These are phyloP conservation scores for Saturnispora diversa DNA, from an alignment of 805 yeast species.

Conservation along the genomic window DNA sequence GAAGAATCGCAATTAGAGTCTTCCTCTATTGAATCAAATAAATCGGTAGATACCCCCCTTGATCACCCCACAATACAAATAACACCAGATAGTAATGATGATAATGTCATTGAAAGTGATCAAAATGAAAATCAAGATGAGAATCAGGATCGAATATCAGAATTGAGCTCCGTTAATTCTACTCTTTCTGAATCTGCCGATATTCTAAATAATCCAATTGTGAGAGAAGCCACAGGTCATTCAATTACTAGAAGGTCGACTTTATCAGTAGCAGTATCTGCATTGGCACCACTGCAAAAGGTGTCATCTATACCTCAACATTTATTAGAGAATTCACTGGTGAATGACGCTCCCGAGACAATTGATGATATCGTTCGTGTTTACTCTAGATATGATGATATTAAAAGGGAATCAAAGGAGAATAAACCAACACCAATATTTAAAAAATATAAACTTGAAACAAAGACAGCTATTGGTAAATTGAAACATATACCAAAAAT, in stretches of 20 bases:
- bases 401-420: conserved; percentile 16
- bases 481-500: conserved; percentile 1
- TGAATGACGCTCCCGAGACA: conserved; percentile 27
- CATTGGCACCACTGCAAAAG: conserved; percentile 7
- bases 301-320: conserved; percentile 15
- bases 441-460: not conserved
- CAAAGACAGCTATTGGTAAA: conserved; percentile 1
- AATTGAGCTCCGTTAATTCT: no score
- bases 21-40: conserved; percentile 1
- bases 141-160: no score
- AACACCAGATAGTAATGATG: no score
- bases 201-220: not conserved
- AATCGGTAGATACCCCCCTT: not conserved
- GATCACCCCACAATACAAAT: not conserved
- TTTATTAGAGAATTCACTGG: conserved; percentile 20
- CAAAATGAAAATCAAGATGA: no score
- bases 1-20: not conserved
- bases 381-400: conserved; percentile 40
- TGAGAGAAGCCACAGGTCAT: not conserved
- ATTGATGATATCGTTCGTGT: conserved; percentile 41
- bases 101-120: no score
- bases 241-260: not conserved
- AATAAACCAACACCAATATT: not conserved
- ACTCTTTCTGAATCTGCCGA: no score
- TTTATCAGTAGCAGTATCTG: not conserved